phyloP scores from a whole-genome alignment of 2,329 filamentous ascomycete genomes.

The Lasiodiplodia sp. region DNA sequence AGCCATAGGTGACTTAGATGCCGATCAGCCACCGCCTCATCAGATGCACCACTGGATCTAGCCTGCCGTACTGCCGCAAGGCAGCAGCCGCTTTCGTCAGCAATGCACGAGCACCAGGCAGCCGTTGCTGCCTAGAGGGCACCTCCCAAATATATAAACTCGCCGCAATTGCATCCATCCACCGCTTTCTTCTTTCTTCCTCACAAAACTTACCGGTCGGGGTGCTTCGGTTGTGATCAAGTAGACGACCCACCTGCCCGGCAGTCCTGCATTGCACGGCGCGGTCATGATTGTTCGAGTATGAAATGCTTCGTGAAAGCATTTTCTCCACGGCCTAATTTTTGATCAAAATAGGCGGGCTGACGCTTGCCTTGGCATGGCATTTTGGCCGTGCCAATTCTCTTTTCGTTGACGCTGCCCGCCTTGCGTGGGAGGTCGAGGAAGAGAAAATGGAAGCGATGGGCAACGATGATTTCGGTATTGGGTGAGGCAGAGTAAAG shows the following conservation, averaged over 20 bases:
- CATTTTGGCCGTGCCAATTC: background rate
- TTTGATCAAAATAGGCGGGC: background rate
- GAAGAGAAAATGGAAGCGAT: background rate
- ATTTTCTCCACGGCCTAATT: constrained; percentile 4
- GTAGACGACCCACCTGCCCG: background rate
- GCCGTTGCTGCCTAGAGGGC: background rate
- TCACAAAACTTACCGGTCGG: constrained; percentile 3
- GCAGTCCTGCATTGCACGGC: constrained; percentile 13
- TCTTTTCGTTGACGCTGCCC: constrained; percentile 14
- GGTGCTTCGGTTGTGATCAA: constrained; percentile 3
- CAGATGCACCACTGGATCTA: background rate
- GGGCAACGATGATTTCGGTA: background rate
- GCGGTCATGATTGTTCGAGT: background rate
- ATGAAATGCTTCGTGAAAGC: background rate
- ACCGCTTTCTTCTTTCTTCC: background rate
- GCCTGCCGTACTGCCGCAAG: background rate
- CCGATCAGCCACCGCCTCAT: background rate
- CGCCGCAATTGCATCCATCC: background rate
- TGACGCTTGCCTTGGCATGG: background rate
- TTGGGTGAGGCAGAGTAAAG: background rate
- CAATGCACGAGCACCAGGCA: background rate
- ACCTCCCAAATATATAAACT: background rate
- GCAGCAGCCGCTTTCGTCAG: background rate
- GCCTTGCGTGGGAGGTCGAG: constrained; percentile 3
- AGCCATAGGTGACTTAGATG: background rate